Conservation (phyloP, 1,139 yeast species). For the Sugiyamaella neomexicana region DNA sequence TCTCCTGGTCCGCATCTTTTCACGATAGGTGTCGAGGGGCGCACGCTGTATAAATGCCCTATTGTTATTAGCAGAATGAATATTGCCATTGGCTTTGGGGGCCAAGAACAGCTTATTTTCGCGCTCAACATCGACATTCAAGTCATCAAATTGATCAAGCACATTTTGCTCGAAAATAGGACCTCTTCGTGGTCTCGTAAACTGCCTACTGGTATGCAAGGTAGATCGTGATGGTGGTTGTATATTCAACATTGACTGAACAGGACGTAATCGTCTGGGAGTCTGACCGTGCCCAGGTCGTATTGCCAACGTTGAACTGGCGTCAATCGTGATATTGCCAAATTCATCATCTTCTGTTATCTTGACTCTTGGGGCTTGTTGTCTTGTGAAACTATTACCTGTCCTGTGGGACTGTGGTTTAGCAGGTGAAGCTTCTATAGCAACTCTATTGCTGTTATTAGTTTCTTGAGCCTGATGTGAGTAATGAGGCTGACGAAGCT, state of each 20-base stretch:
- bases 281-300: constrained; percentile 7
- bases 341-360: constrained; percentile 11
- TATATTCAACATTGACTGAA: constrained; percentile 27
- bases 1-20: constrained; percentile 5
- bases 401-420: background rate
- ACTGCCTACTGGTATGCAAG: background rate
- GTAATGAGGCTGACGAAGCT: background rate
- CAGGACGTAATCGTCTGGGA: constrained; percentile 25
- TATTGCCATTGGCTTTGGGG: constrained; percentile 11
- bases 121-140: constrained; percentile 24
- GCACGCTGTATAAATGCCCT: background rate
- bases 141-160: constrained; percentile 38
- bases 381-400: background rate
- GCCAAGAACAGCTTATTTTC: constrained; percentile 14
- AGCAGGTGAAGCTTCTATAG: constrained; percentile 1
- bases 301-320: constrained; percentile 10
- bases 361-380: constrained; percentile 1
- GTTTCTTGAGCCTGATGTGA: background rate
- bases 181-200: constrained; percentile 18
- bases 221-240: constrained; percentile 5
- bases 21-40: constrained; percentile 12
- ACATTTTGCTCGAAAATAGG: constrained; percentile 33
- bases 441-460: background rate
- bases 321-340: constrained; percentile 12
- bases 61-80: background rate